Evolutionary conservation across 2,329 filamentous ascomycete species (phyloP), one percentile per base, ranked within the genome.

Genomic region (Colletotrichum sp.): DNA sequence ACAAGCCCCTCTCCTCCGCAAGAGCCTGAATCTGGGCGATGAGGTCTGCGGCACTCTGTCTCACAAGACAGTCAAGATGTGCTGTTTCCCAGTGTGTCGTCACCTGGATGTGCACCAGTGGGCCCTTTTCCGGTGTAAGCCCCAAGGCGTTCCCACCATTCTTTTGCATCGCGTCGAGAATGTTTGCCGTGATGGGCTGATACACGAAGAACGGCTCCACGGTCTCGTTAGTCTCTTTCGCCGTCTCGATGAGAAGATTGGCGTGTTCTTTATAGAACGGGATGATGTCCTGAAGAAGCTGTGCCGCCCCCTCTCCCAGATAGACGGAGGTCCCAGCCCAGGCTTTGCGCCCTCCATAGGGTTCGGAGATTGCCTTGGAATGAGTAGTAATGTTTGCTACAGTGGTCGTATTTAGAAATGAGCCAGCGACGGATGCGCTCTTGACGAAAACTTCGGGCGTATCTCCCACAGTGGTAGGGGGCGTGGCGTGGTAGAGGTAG

Each of bases 101-200:
- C 10, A 84, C n/a, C 71, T 84, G 81, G n/a, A 85, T 79, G 69
- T 85, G 79, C 44, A 81, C 78, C 39, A 83, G 24, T 3, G 84
- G 81, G 8, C 84, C 82, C 12, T 84, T 83, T 18, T 82, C 79
- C 4, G 81, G 80, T 28, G 82, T 79, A 22, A 88, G 77, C 0
- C 86, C 86, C 8, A 88, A 77, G 2, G 86, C 80, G 67, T 88
- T 89, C 15, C 86, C 85, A 6, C 85, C 86, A 18, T 83, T 84
- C 52, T 81, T 80, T 62, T 81, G 75, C 80, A 83, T 83, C 9
- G 79, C 72, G 15, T 81, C 76, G 7, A 83, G 73, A 28, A 85
- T 79, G 52, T 83, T 81, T n/a, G 81, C 78, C 3, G 86, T 75
- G 52, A 88, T 83, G 8, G 86, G 84, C 76, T 89, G 87, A 76